Evolutionary conservation across 1,284 basidiomycete species (phyloP), one percentile per base, ranked within the genome.

Genomic region (Amylostereum chailletii): DNA sequence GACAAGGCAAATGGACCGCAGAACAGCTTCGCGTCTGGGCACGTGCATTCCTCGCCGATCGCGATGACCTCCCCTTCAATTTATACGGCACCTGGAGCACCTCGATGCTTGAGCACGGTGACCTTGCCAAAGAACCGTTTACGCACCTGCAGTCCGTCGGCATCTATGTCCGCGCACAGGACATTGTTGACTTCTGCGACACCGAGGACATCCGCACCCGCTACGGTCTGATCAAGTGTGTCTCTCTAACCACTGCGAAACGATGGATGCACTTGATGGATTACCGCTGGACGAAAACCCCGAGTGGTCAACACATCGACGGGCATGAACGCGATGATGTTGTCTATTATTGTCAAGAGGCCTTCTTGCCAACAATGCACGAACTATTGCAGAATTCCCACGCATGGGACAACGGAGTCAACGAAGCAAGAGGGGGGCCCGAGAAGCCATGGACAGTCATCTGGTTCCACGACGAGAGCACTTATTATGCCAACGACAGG

Each of bases 271-370:
- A 59, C 4, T 45, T 29, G 6, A 50, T 68, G 8, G 62, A 57
- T 1, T 68, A 62, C 46, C 47, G 57, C 1, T 69, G 59, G 57
- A 59, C 42, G 4, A 54, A 55, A 32, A 47, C 41, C 0, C 55
- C 52, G 27, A 57, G 46, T 3, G 62, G 65, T 0, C 60, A 65
- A 50, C 68, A 62, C 53, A 58, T 64, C 34, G 62, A 68, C 57
- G 64, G 66, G 2, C 65, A 69, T 46, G 59, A 69, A 48, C 52
- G 56, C 1, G 52, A 39, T 3, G 61, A 67, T 55, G 62, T 68
- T 19, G 55, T 62, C 0, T 29, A 47, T 1, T 67, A 68, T 39
- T 51, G 55, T 0, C 51, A 65, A 34, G 48, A 56, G 1, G 40
- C 49, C 4, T 67, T 62, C 50, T 55, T 67, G 0, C 61, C 60